phyloP scores from a whole-genome alignment of 1,284 basidiomycete genomes.

The Hymenochaete sp. region DNA sequence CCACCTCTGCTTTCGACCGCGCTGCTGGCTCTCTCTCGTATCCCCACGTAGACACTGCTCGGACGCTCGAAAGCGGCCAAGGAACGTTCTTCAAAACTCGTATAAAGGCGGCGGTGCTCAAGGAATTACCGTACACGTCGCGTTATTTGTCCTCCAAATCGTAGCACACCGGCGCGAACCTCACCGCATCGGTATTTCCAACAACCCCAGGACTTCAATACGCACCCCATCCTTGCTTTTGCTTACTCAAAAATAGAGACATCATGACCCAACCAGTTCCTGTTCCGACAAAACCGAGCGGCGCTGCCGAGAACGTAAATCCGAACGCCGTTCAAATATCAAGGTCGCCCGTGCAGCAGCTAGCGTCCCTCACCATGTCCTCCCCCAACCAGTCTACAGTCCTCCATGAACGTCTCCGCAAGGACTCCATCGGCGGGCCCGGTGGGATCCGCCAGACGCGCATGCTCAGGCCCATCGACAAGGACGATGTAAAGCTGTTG shows the following conservation, averaged over 20 bases:
- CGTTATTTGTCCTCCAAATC: too few relatives aligned
- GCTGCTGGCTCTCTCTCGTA: too few relatives aligned
- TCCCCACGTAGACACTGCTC: too few relatives aligned
- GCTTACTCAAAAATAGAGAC: constrained; percentile 10
- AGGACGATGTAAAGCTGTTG: constrained; percentile 68
- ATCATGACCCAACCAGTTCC: constrained; percentile 4
- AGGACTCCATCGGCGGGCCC: constrained; percentile 21
- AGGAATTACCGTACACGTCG: too few relatives aligned
- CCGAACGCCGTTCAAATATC: constrained; percentile 29
- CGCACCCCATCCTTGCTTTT: background rate
- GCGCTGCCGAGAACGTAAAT: constrained; percentile 5
- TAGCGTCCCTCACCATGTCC: constrained; percentile 36
- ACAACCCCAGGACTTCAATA: too few relatives aligned
- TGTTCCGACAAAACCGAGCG: constrained; percentile 3
- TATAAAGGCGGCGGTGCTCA: too few relatives aligned
- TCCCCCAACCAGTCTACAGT: constrained; percentile 34
- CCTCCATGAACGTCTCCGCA: constrained; percentile 40
- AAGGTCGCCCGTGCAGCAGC: constrained; percentile 30
- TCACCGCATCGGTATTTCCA: too few relatives aligned
- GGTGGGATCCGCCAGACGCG: constrained; percentile 49
- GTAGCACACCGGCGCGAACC: too few relatives aligned
- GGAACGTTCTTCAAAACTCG: too few relatives aligned
- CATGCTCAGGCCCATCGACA: constrained; percentile 69
- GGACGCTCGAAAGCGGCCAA: too few relatives aligned
- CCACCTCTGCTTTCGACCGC: too few relatives aligned